phyloP scores from a whole-genome alignment of 2,329 filamentous ascomycete species.

The Aspergillus alliaceus region DNA sequence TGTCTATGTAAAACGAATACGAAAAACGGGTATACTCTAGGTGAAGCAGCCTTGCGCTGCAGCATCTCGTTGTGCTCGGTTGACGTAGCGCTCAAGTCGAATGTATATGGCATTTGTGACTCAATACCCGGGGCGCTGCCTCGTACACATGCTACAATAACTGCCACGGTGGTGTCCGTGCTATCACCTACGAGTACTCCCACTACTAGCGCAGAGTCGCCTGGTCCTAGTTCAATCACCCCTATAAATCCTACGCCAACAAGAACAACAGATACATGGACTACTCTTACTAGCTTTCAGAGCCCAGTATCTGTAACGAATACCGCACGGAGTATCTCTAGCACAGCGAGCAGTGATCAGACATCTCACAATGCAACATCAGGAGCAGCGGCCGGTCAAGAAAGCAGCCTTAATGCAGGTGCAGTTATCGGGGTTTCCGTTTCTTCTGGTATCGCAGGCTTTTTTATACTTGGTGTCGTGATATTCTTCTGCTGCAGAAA shows the following conservation, averaged over 20 bases:
- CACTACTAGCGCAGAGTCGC: constrained; percentile 4
- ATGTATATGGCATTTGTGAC: constrained; percentile 58
- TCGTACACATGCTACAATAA: constrained; percentile 38
- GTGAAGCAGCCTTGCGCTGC: constrained; percentile 71
- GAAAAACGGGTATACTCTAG: constrained; percentile 64
- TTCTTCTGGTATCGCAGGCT: constrained; percentile 34
- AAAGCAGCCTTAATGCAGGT: constrained; percentile 25
- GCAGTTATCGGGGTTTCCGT: constrained; percentile 40
- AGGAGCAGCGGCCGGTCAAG: neutral
- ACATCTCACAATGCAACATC: constrained; percentile 7
- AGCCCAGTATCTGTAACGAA: constrained; percentile 16
- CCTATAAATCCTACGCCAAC: neutral
- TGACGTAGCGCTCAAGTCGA: constrained; percentile 44
- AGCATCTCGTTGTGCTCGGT: constrained; percentile 59
- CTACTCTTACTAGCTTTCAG: constrained; percentile 16
- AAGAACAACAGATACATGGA: neutral
- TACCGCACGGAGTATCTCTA: constrained; percentile 15
- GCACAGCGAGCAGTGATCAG: constrained; percentile 8
- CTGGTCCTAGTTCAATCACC: neutral
- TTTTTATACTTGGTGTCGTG: constrained; percentile 34
- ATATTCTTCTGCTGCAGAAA: constrained; percentile 33
- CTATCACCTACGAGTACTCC: neutral
- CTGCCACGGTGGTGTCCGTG: constrained; percentile 32
- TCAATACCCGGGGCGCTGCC: constrained; percentile 35
- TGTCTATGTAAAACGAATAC: constrained; percentile 66